Conservation (phyloP, 2,329 filamentous ascomycete genomes). For the Calcarisporium arbuscula region DNA sequence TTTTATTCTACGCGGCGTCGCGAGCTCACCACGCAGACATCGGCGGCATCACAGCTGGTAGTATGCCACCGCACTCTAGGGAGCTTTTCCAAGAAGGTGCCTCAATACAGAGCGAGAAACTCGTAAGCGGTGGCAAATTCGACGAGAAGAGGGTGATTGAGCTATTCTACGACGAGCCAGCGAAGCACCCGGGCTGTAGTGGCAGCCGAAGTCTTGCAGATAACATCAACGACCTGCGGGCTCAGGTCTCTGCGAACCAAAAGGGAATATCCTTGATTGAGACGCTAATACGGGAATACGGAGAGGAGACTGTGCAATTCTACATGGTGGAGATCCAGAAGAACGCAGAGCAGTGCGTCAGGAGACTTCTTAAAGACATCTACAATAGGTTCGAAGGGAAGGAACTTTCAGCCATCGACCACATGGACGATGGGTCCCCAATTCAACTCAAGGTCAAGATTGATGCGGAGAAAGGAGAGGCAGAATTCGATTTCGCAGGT, state of each 20-base stretch:
- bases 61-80: constrained; percentile 70
- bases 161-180: constrained; percentile 66
- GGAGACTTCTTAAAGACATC: constrained; percentile 65
- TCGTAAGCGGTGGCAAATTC: constrained; percentile 70
- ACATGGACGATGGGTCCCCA: constrained; percentile 79
- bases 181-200: constrained; percentile 67
- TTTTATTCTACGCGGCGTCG: constrained; percentile 76
- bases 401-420: constrained; percentile 65
- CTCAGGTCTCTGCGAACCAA: constrained; percentile 77
- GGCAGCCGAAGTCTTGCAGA: constrained; percentile 73
- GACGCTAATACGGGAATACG: constrained; percentile 69
- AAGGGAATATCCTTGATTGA: constrained; percentile 80
- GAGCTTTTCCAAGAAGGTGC: constrained; percentile 59
- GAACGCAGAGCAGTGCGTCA: constrained; percentile 70
- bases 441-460: constrained; percentile 71
- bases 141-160: constrained; percentile 71
- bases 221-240: constrained; percentile 77
- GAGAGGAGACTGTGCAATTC: constrained; percentile 70
- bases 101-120: constrained; percentile 58
- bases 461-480: constrained; percentile 66
- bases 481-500: constrained; percentile 73
- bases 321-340: constrained; percentile 80
- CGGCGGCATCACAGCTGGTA: constrained; percentile 72
- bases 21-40: constrained; percentile 82
- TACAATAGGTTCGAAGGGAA: constrained; percentile 63